Base-by-base conservation (phyloP, 257 asterid species). In the Lavandula angustifolia region DNA sequence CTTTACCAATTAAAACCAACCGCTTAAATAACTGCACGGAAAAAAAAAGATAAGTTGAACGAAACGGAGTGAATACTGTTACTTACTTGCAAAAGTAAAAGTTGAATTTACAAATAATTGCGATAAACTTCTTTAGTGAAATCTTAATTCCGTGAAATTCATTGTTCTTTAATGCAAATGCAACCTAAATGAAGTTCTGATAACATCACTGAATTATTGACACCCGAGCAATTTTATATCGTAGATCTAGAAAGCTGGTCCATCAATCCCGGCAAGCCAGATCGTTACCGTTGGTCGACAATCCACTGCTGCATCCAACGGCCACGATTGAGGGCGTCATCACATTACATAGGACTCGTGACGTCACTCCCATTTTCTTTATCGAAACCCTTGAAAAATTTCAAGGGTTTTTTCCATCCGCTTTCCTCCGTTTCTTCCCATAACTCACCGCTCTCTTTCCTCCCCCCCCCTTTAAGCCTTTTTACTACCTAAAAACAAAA, bases 391-490 rank as follows among this genome's bases (percentile, higher is more conserved):
- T 58, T 34, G 55, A 31, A 40, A 66, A 50, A 49, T 14, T 62
- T 12, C 9, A 29, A 16, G 29, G 62, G 69, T 41, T 61, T 75
- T 66, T 68, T 7, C 74, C 51, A 1, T 41, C 54, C 9, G 1
- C 17, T 61, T 84, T 79, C 80, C 76, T 62, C 50, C 18, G 3
- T 48, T 44, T 64, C n/a, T 84, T 62, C 86, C 58, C 50, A 27
- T 4, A 13, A 17, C 49, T 63, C 79, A 11, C 84, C 77, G 44
- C 75, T 54, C 73, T 62, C 79, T 67, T 73, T 72, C 81, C 78
- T 33, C 53, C 42, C 32, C 67, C 37, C 40, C 50, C 51, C 14
- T 18, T 63, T 9, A 37, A 12, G 49, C 44, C 31, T 40, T 42
- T 43, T 43, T 11, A n/a, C n/a, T n/a, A n/a, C n/a, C n/a, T n/a